A percentile compares a stretch with the other conserved stretches of the same genome.
phyloP scores from a whole-genome alignment of 495 filamentous ascomycete genomes.

The Viridothelium virens region DNA sequence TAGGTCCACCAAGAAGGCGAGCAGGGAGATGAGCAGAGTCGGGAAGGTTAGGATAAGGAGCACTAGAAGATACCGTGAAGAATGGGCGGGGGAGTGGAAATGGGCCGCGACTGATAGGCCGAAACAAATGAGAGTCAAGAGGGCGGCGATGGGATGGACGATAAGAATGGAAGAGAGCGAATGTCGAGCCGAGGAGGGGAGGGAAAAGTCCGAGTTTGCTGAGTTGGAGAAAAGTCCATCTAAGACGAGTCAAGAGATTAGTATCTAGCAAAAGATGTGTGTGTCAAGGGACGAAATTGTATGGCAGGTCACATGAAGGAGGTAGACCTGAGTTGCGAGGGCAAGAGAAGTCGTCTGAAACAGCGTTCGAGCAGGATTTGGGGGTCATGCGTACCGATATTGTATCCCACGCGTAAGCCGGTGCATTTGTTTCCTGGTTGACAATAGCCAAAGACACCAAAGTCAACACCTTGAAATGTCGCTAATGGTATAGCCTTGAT shows the following conservation, averaged over 20 bases:
- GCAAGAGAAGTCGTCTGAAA: neutral
- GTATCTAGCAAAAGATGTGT: neutral
- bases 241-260: conserved; percentile 15
- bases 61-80: conserved; percentile 74
- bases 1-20: conserved; percentile 93
- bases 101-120: conserved; percentile 73
- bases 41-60: conserved; percentile 80
- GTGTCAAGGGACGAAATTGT: neutral
- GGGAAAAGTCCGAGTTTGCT: conserved; percentile 55
- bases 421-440: conserved; percentile 50
- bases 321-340: neutral
- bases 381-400: conserved; percentile 55
- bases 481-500: conserved; percentile 78
- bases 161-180: conserved; percentile 88
- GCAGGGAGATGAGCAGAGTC: conserved; percentile 72
- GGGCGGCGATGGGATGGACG: conserved; percentile 82
- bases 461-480: conserved; percentile 63
- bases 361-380: conserved; percentile 7
- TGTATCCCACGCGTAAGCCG: conserved; percentile 75
- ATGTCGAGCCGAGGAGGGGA: conserved; percentile 64
- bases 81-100: conserved; percentile 86
- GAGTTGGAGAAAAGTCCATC: conserved; percentile 39
- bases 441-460: conserved; percentile 94
- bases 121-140: conserved; percentile 78
- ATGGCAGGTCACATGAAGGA: neutral